Evolutionary conservation across 23 red algal species (phyloP).

Genomic region (Agarophyton chilense): DNA sequence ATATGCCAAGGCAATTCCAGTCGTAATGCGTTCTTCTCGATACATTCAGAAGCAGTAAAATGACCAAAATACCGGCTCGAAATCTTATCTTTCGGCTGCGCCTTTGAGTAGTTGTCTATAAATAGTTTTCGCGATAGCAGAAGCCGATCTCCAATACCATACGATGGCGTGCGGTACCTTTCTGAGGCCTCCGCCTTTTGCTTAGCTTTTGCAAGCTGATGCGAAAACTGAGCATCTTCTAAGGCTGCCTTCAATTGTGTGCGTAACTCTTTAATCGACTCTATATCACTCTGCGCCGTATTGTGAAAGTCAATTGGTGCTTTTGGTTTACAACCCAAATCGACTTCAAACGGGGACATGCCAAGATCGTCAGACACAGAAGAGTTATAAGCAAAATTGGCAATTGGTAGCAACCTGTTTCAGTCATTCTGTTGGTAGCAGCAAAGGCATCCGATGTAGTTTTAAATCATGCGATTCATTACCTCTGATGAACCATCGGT

Average conservation of each 20-base stretch:
- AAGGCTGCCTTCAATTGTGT: neutral
- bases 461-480: slow-evolving; percentile 43
- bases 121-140: neutral
- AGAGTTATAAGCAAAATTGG: too few relatives aligned
- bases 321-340: neutral
- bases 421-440: neutral
- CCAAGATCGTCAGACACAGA: too few relatives aligned
- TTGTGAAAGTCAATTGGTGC: neutral
- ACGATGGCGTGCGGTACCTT: neutral
- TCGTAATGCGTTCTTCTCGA: slow-evolving; percentile 28
- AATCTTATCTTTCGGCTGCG: neutral
- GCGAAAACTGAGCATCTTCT: slow-evolving; percentile 17
- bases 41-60: neutral
- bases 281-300: neutral
- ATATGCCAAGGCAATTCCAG: neutral
- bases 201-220: neutral
- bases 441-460: slow-evolving; percentile 32
- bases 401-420: too few relatives aligned
- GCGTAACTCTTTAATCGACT: neutral
- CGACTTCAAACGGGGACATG: too few relatives aligned
- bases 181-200: neutral
- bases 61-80: neutral
- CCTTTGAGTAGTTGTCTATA: neutral
- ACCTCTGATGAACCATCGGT: slow-evolving; percentile 22
- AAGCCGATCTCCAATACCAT: neutral